Percentiles rank a stretch among this genome's conserved stretches.
phyloP scores from a whole-genome alignment of 345 rosid species.

The Gossypium anomalum region DNA sequence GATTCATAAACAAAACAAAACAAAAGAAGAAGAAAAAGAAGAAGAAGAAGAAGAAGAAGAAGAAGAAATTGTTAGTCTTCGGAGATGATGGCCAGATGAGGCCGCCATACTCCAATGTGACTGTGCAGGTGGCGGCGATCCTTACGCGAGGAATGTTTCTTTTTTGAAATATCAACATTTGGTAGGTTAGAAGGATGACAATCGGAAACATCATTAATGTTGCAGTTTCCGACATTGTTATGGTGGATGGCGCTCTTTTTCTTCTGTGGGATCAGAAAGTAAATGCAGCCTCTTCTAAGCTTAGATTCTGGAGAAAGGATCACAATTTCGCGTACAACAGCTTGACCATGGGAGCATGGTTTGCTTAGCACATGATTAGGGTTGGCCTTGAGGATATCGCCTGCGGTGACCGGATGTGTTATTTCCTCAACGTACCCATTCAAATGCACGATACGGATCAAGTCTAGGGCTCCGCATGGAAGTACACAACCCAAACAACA shows the following conservation, averaged over 20 bases:
- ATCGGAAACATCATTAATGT: conserved; percentile 11
- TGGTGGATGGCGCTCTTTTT: conserved; percentile 22
- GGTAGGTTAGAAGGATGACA: conserved; percentile 31
- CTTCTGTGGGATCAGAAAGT: conserved; percentile 71
- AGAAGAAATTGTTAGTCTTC: conserved; percentile 48
- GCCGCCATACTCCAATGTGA: conserved; percentile 57
- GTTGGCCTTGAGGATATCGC: conserved; percentile 66
- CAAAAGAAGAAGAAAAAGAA: not conserved
- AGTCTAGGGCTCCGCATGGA: conserved; percentile 92
- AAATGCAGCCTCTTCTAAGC: conserved; percentile 84
- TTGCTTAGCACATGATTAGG: conserved; percentile 79
- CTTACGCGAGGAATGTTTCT: conserved; percentile 42
- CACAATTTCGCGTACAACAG: conserved; percentile 61
- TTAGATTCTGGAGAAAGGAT: conserved; percentile 79
- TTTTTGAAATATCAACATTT: conserved; percentile 24
- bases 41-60: no score
- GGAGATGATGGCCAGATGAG: conserved; percentile 66
- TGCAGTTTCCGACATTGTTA: conserved; percentile 19
- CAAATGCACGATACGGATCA: conserved; percentile 88
- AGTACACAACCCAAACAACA: conserved; percentile 92
- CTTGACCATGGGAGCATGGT: conserved; percentile 77
- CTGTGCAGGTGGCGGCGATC: conserved; percentile 37
- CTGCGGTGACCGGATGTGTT: conserved; percentile 70
- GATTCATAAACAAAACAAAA: not conserved
- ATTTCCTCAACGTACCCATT: conserved; percentile 80